These are phyloP conservation scores for Talaromyces proteolyticus DNA, from an alignment of 495 filamentous ascomycete genomes.

Conservation along the genomic window DNA sequence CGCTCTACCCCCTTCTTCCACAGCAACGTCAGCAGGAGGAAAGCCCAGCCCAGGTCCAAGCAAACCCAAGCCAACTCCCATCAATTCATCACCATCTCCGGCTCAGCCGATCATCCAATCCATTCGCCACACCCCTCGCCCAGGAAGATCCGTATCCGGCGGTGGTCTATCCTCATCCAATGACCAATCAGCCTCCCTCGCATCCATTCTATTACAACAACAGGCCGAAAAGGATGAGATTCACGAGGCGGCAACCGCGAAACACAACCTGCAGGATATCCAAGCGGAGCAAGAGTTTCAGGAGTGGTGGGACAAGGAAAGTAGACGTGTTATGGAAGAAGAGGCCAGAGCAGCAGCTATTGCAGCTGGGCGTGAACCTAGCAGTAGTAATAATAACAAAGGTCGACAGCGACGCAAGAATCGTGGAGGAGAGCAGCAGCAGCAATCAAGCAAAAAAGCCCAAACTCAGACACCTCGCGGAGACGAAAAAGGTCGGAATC, in stretches of 20 bases:
- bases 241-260: slow-evolving; percentile 71
- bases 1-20: slow-evolving; percentile 14
- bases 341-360: slow-evolving; percentile 34
- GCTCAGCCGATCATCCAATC: slow-evolving; percentile 37
- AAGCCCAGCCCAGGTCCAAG: not conserved
- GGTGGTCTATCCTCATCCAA: slow-evolving; percentile 33
- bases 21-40: not conserved
- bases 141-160: slow-evolving; percentile 18
- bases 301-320: slow-evolving; percentile 97
- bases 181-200: slow-evolving; percentile 60
- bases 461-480: too few relatives aligned
- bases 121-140: slow-evolving; percentile 38
- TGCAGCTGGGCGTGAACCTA: not conserved
- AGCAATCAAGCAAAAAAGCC: slow-evolving; percentile 18
- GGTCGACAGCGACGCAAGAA: slow-evolving; percentile 24
- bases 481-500: too few relatives aligned
- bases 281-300: slow-evolving; percentile 96
- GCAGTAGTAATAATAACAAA: slow-evolving; percentile 5
- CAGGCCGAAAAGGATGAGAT: slow-evolving; percentile 77
- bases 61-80: slow-evolving; percentile 11
- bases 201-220: slow-evolving; percentile 86
- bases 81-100: slow-evolving; percentile 15
- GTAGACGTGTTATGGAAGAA: slow-evolving; percentile 60
- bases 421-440: slow-evolving; percentile 18
- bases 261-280: slow-evolving; percentile 85